Percentiles rank a stretch among this genome's conserved stretches.
phyloP scores from a whole-genome alignment of 768 basidiomycete species.

The Rhizopogon rudus region DNA sequence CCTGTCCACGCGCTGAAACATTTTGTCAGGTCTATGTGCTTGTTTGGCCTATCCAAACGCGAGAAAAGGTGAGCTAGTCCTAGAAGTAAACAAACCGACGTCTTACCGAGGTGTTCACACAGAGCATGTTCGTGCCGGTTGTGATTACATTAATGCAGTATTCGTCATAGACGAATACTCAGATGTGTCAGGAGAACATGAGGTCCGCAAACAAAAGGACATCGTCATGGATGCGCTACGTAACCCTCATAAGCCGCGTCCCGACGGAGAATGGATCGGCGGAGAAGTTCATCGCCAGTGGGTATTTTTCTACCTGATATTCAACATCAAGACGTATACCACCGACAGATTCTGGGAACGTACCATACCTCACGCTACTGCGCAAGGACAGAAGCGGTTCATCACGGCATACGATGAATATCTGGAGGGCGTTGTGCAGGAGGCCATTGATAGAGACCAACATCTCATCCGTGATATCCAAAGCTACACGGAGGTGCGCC shows the following conservation, averaged over 20 bases:
- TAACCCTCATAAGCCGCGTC: neutral
- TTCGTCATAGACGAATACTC: constrained; percentile 28
- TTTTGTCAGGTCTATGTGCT: neutral
- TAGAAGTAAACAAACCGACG: neutral
- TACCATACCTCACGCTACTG: too few species aligned
- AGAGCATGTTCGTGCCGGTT: constrained; percentile 20
- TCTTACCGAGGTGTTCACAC: neutral
- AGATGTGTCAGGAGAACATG: constrained; percentile 11
- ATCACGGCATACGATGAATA: too few species aligned
- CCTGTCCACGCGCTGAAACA: neutral
- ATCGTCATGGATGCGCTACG: constrained; percentile 5
- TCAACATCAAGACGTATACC: too few species aligned
- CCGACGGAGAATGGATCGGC: constrained; percentile 10
- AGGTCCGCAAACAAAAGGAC: neutral
- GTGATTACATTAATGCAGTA: constrained; percentile 28
- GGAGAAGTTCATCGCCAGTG: too few species aligned
- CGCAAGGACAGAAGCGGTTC: too few species aligned
- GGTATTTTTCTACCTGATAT: too few species aligned
- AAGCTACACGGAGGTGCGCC: too few species aligned
- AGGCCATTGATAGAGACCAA: too few species aligned
- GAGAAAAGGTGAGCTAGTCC: neutral
- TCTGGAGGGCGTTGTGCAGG: too few species aligned
- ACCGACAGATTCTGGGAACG: too few species aligned
- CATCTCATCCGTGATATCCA: too few species aligned
- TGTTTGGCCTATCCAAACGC: neutral